phyloP scores from a whole-genome alignment of 2,329 filamentous ascomycete genomes.

The Didymellaceae sp. region DNA sequence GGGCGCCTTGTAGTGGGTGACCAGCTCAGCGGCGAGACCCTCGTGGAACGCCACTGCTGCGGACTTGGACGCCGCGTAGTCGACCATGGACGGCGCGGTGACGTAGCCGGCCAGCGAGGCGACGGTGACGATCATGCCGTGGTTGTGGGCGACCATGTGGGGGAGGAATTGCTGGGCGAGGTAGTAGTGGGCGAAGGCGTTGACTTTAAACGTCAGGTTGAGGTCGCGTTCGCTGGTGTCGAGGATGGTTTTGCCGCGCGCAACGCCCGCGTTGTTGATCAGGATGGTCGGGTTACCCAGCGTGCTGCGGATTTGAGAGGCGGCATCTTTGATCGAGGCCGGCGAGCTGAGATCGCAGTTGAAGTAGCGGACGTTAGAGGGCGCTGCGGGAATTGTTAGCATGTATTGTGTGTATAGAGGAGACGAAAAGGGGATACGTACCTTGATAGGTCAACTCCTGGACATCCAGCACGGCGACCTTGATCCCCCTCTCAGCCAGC shows the following conservation, averaged over 20 bases:
- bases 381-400: slow-evolving; percentile 42
- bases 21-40: slow-evolving; percentile 53
- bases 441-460: slow-evolving; percentile 64
- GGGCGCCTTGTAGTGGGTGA: slow-evolving; percentile 66
- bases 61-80: slow-evolving; percentile 72
- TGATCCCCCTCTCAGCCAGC: slow-evolving; percentile 69
- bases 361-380: slow-evolving; percentile 68
- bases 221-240: slow-evolving; percentile 64
- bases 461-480: slow-evolving; percentile 75
- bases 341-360: slow-evolving; percentile 72
- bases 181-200: slow-evolving; percentile 71
- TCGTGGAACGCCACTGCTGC: slow-evolving; percentile 73
- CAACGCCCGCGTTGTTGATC: slow-evolving; percentile 75
- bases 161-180: slow-evolving; percentile 72
- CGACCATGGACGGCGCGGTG: slow-evolving; percentile 67
- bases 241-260: slow-evolving; percentile 67
- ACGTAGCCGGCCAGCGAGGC: slow-evolving; percentile 69
- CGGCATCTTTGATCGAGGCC: slow-evolving; percentile 59
- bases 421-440: slow-evolving; percentile 17
- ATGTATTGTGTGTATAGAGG: too few species aligned
- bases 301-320: slow-evolving; percentile 59
- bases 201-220: slow-evolving; percentile 74
- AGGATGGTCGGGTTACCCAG: slow-evolving; percentile 72
- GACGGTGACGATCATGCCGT: slow-evolving; percentile 76
- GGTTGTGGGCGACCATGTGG: slow-evolving; percentile 66